Percentiles rank a stretch among this genome's conserved stretches.
These are phyloP conservation scores for Vigna unguiculata DNA, from an alignment of 306 rosid genomes.

Conservation along the genomic window DNA sequence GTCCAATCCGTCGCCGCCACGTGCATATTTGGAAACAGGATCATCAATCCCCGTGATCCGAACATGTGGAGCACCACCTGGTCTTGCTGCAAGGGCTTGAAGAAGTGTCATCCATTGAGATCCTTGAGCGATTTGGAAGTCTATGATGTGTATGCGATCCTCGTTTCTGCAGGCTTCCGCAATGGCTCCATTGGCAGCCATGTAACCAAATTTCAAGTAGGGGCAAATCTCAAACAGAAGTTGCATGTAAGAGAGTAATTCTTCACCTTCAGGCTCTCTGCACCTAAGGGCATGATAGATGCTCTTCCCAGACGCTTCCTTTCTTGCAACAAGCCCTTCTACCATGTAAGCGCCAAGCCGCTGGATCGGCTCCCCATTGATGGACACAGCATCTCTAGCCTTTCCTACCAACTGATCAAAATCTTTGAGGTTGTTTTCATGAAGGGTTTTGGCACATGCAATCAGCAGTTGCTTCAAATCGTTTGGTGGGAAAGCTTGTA, in stretches of 20 bases:
- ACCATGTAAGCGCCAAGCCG: slow-evolving; percentile 97
- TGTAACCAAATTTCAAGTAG: slow-evolving; percentile 91
- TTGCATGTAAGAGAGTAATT: slow-evolving; percentile 88
- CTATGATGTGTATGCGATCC: slow-evolving; percentile 87
- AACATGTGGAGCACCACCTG: slow-evolving; percentile 85
- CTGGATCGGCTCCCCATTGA: slow-evolving; percentile 85
- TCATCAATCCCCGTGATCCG: slow-evolving; percentile 92
- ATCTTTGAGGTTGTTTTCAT: slow-evolving; percentile 56
- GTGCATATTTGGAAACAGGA: slow-evolving; percentile 77
- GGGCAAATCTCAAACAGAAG: slow-evolving; percentile 90
- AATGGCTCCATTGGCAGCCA: slow-evolving; percentile 99
- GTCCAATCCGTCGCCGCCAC: slow-evolving; percentile 79
- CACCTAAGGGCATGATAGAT: slow-evolving; percentile 85
- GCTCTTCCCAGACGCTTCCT: slow-evolving; percentile 75
- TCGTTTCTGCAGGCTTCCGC: slow-evolving; percentile 90
- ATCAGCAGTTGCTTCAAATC: slow-evolving; percentile 77
- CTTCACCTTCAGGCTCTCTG: slow-evolving; percentile 86
- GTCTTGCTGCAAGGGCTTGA: slow-evolving; percentile 96
- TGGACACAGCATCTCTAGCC: slow-evolving; percentile 76
- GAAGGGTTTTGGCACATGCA: slow-evolving; percentile 78
- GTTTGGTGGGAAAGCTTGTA: slow-evolving; percentile 54
- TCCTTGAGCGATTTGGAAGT: slow-evolving; percentile 94
- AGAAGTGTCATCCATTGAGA: slow-evolving; percentile 93
- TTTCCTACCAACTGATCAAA: slow-evolving; percentile 66
- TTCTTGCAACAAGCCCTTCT: slow-evolving; percentile 96